A percentile compares a stretch with the other conserved stretches of the same genome.
These are phyloP conservation scores for Yarrowia hollandica DNA, from an alignment of 805 yeast species.

Conservation along the genomic window DNA sequence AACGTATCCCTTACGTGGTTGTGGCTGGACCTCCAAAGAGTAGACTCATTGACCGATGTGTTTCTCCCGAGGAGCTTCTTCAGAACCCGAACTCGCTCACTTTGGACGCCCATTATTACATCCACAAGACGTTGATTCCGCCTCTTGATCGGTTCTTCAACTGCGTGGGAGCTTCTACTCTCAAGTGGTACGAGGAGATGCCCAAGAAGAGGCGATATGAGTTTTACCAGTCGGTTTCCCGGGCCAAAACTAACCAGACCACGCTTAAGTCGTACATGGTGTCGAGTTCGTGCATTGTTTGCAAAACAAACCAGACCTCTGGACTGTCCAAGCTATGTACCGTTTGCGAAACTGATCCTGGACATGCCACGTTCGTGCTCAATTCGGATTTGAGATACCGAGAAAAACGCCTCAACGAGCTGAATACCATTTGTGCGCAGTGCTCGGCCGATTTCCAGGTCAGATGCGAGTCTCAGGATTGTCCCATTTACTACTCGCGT, in stretches of 20 bases:
- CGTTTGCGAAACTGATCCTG: conserved; percentile 29
- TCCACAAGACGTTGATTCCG: conserved; percentile 78
- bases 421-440: conserved; percentile 38
- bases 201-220: conserved; percentile 47
- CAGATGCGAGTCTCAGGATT: conserved; percentile 61
- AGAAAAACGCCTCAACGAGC: conserved; percentile 33
- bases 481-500: conserved; percentile 60
- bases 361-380: conserved; percentile 30
- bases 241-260: conserved; percentile 23
- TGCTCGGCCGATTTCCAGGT: conserved; percentile 41
- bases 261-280: conserved; percentile 20
- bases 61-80: conserved; percentile 76
- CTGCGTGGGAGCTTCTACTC: conserved; percentile 76
- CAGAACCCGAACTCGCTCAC: conserved; percentile 44
- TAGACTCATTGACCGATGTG: conserved; percentile 71
- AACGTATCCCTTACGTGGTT: conserved; percentile 86
- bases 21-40: conserved; percentile 56
- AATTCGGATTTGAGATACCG: conserved; percentile 30
- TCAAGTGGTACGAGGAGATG: conserved; percentile 71
- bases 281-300: background rate
- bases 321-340: conserved; percentile 32
- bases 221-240: background rate
- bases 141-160: conserved; percentile 85
- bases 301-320: background rate
- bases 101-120: conserved; percentile 83